Conservation (phyloP, 1,284 basidiomycete genomes). For the Marasmius fiardii region DNA sequence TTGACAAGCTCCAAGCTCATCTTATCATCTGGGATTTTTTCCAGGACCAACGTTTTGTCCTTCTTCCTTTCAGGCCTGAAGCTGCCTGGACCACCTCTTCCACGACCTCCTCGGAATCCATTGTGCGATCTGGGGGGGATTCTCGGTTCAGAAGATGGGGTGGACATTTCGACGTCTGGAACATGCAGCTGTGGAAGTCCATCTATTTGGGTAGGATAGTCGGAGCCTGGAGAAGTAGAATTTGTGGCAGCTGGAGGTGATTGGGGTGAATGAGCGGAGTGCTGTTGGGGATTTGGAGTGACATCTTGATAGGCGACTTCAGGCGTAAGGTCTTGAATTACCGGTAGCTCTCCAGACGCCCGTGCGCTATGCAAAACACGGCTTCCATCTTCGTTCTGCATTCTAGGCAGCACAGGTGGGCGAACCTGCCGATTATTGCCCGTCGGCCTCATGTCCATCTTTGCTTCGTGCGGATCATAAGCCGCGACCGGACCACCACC, state of each 20-base stretch:
- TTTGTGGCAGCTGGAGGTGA: slow-evolving; percentile 20
- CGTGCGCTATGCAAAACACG: slow-evolving; percentile 31
- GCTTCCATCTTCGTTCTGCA: slow-evolving; percentile 43
- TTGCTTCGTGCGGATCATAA: slow-evolving; percentile 75
- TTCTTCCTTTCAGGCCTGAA: slow-evolving; percentile 65
- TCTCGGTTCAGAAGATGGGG: slow-evolving; percentile 6
- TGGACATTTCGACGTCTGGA: slow-evolving; percentile 35
- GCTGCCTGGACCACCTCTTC: slow-evolving; percentile 52
- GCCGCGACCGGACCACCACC: slow-evolving; percentile 38
- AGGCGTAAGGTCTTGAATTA: slow-evolving; percentile 78
- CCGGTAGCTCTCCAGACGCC: slow-evolving; percentile 66
- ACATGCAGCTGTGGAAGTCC: slow-evolving; percentile 5
- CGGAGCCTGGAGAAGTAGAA: slow-evolving; percentile 17
- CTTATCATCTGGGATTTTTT: slow-evolving; percentile 88
- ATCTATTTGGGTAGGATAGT: slow-evolving; percentile 9
- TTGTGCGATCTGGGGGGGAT: slow-evolving; percentile 14
- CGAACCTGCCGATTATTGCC: slow-evolving; percentile 37
- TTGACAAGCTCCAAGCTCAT: slow-evolving; percentile 79
- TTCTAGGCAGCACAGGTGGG: slow-evolving; percentile 53
- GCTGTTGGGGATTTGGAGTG: slow-evolving; percentile 19
- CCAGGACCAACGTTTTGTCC: slow-evolving; percentile 88
- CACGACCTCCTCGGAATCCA: slow-evolving; percentile 34
- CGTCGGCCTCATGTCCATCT: slow-evolving; percentile 68
- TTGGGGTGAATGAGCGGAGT: slow-evolving; percentile 25
- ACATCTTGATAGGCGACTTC: slow-evolving; percentile 27